Evolutionary conservation across 192 early-diverging fungal genomes (phyloP), one percentile per base, ranked within the genome.

Genomic region (Polychytrium aggregatum): DNA sequence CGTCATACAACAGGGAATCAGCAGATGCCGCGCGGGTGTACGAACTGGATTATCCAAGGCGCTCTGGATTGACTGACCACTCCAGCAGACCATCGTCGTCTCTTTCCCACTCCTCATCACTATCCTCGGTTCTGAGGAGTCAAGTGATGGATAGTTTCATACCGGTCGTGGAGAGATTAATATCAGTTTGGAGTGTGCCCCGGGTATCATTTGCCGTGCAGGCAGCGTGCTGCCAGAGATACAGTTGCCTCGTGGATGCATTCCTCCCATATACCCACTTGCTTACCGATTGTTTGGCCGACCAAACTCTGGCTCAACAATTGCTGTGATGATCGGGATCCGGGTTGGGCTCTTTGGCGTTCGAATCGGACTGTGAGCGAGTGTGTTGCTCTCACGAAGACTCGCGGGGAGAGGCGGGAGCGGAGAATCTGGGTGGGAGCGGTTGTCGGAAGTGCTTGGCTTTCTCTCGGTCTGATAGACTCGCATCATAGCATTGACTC

Each of bases 21-120:
- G n/a, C n/a, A n/a, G n/a, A n/a, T n/a, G n/a, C n/a, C n/a, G n/a
- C n/a, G n/a, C n/a, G n/a, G n/a, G n/a, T n/a, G n/a, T n/a, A n/a
- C n/a, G n/a, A n/a, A n/a, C n/a, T n/a, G n/a, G n/a, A n/a, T n/a
- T n/a, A n/a, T n/a, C n/a, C n/a, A n/a, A n/a, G 41, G 37, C 47
- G 43, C n/a, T 56, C 40, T 22, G 60, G 33, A 5, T 41, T 33
- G 16, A 28, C 50, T 7, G 52, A 49, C 69, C 69, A 71, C 26
- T 67, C 26, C 44, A 68, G 48, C 35, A 71, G 42, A 24, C 48
- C 57, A 9, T 68, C 55, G 10, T 61, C 69, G 29, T 71, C 69
- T 27, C 44, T 41, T 37, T 64, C 69, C 69, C 69, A 71, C 6
- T 66, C 61, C 22, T 50, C 48, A 8, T 55, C 41, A n/a, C 30